Base-by-base conservation (phyloP, 1,139 yeast genomes). In the Pichia terricola region DNA sequence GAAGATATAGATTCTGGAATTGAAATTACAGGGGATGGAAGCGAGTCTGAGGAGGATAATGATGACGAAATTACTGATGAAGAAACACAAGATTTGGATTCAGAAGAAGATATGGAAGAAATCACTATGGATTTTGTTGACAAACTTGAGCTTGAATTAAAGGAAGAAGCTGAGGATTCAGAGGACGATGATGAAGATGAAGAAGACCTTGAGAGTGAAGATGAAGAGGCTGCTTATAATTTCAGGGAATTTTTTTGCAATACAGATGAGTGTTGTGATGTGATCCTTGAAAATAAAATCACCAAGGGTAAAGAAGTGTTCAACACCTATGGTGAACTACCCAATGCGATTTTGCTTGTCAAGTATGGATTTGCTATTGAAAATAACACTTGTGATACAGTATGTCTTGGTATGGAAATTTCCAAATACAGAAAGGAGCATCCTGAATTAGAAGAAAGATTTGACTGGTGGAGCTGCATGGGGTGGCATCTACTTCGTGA, bases 321-420 rank as follows among this genome's bases (percentile, higher is more conserved):
- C 67, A 85, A 84, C 60, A 78, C 91, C 0, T 86, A 85, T 55
- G 95, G 95, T 0, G 80, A 80, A 38, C 66, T 80, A 38, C 67
- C 82, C 16, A 85, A 84, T 53, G 71, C 84, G 0, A 72, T 76
- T 39, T 65, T 87, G 36, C 62, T 87, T 16, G 79, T 87, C 28
- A 71, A 85, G 46, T 87, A 86, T 56, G 95, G 95, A 0, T 86
- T 87, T 58, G 73, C 81, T 5, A 68, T 73, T 35, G 62, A 66
- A 47, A 66, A 70, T 38, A 83, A 85, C 54, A 66, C 67, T 26
- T 72, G 74, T 55, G 89, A 84, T 52, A 59, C 71, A 3, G 72
- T 84, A 26, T 69, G 75, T 45, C 57, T 84, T 31, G 77, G 79
- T 1, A 67, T 69, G 4, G 84, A 80, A 54, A 61, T 81, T 11